Conservation (phyloP, 1,284 basidiomycete genomes). For the Tetrapyrgos nigripes region DNA sequence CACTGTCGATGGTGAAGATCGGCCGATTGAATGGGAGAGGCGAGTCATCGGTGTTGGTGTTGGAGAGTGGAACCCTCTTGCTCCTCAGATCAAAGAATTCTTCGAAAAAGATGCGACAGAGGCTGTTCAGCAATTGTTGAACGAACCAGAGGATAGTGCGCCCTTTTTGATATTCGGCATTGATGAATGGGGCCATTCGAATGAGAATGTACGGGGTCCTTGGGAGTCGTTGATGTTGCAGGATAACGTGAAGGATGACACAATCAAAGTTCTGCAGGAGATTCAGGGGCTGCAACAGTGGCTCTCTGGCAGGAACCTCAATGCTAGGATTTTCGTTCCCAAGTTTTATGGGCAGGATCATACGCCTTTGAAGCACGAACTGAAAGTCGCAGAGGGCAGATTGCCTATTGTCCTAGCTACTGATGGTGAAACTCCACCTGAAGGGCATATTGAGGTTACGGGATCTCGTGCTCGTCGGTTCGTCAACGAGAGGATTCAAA, state of each 20-base stretch:
- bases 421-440: background rate
- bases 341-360: background rate
- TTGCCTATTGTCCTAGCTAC: background rate
- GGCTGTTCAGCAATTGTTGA: background rate
- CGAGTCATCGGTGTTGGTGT: slow-evolving; percentile 41
- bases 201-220: background rate
- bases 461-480: background rate
- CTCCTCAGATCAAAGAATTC: slow-evolving; percentile 25
- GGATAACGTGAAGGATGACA: background rate
- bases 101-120: slow-evolving; percentile 7
- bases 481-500: background rate
- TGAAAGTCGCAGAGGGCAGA: background rate
- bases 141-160: background rate
- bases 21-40: slow-evolving; percentile 36
- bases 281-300: background rate
- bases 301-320: background rate
- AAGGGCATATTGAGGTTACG: background rate
- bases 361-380: background rate
- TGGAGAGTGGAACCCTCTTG: slow-evolving; percentile 39
- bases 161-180: slow-evolving; percentile 9
- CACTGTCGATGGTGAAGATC: slow-evolving; percentile 40
- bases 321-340: background rate
- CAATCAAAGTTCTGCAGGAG: background rate
- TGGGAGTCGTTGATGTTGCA: background rate
- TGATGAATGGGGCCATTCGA: slow-evolving; percentile 7